These are phyloP conservation scores for Xylaria sp. DNA, from an alignment of 2,329 filamentous ascomycete species.

Conservation along the genomic window DNA sequence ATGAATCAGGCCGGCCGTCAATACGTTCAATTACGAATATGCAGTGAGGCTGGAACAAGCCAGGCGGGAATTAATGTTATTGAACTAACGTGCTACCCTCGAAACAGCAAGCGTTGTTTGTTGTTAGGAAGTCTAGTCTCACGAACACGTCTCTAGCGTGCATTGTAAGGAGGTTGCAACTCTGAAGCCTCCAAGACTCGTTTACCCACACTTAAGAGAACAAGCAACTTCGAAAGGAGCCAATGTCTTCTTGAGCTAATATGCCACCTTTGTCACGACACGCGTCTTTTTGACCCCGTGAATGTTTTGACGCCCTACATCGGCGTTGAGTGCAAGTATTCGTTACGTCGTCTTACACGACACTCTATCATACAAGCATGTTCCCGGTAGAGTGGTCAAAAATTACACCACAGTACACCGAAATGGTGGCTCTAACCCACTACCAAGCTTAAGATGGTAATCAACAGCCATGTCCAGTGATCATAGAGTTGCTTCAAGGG, in stretches of 20 bases:
- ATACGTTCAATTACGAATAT: too few species aligned
- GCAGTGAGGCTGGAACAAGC: too few species aligned
- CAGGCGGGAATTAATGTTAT: conserved; percentile 36
- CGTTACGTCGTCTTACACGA: background rate
- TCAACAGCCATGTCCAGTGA: background rate
- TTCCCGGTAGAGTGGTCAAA: conserved; percentile 7
- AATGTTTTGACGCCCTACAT: background rate
- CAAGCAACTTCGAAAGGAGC: background rate
- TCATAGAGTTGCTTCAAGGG: background rate
- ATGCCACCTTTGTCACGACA: background rate
- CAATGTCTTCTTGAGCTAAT: background rate
- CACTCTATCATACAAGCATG: conserved; percentile 12
- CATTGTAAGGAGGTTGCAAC: background rate
- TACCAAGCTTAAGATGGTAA: background rate
- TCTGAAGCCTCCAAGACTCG: background rate
- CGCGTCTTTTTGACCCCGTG: background rate
- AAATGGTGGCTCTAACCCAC: conserved; percentile 11
- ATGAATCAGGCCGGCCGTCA: too few species aligned
- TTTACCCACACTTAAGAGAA: background rate
- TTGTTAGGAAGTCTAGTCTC: conserved; percentile 1
- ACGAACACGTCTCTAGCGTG: background rate
- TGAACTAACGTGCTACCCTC: conserved; percentile 34
- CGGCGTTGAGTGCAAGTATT: conserved; percentile 1
- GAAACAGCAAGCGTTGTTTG: conserved; percentile 27
- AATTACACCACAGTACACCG: background rate